Evolutionary conservation across 352 stramenopile genomes (phyloP).

Genomic region (Phytophthora multivora): DNA sequence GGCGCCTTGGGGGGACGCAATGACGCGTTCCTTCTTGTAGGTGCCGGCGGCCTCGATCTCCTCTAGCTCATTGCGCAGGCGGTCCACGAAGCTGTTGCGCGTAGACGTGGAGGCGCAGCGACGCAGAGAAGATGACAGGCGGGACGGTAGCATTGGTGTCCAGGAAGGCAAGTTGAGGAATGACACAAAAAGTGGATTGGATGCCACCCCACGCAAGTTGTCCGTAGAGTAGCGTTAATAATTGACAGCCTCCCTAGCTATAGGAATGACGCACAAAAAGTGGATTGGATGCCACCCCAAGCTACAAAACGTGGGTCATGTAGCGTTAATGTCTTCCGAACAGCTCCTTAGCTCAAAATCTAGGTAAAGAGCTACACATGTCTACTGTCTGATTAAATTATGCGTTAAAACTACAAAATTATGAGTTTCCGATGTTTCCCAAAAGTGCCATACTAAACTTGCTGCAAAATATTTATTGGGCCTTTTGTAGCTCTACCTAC

Average conservation of each 20-base stretch:
- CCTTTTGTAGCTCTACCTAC: too few species aligned
- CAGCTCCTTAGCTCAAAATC: too few species aligned
- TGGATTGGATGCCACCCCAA: neutral
- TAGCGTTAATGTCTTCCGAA: too few species aligned
- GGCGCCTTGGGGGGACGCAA: constrained; percentile 85
- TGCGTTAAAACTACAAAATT: too few species aligned
- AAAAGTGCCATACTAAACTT: too few species aligned
- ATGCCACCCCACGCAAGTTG: neutral
- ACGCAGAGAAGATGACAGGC: constrained; percentile 10
- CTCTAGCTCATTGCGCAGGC: constrained; percentile 69
- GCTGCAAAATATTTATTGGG: too few species aligned
- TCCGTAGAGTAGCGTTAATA: too few species aligned
- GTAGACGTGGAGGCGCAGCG: constrained; percentile 38
- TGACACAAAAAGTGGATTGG: constrained; percentile 2
- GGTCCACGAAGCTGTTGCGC: constrained; percentile 76
- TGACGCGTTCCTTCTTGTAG: constrained; percentile 91
- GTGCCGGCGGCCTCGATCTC: constrained; percentile 81
- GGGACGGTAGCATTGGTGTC: constrained; percentile 24
- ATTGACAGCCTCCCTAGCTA: too few species aligned
- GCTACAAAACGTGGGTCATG: neutral
- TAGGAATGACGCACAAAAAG: constrained; percentile 2
- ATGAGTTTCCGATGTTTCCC: too few species aligned
- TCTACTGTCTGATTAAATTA: too few species aligned
- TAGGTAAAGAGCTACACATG: too few species aligned
- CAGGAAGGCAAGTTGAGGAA: neutral